These are phyloP conservation scores for Nemania sp. DNA, from an alignment of 2,329 filamentous ascomycete species.

Conservation along the genomic window DNA sequence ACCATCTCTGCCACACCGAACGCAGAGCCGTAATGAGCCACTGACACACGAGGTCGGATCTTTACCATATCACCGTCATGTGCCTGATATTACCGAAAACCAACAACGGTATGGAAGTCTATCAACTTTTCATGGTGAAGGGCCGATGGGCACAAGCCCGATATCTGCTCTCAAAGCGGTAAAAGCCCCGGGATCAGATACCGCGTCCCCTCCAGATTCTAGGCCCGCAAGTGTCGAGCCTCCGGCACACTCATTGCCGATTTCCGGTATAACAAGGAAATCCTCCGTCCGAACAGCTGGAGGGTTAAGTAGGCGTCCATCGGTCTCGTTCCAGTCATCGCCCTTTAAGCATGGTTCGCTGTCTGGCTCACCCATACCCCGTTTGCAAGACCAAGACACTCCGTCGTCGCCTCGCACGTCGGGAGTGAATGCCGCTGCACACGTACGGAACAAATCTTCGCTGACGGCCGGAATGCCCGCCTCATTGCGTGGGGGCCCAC, in stretches of 20 bases:
- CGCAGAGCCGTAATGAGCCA: slow-evolving; percentile 44
- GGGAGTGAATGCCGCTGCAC: slow-evolving; percentile 54
- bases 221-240: slow-evolving; percentile 50
- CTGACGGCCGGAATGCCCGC: slow-evolving; percentile 76
- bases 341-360: slow-evolving; percentile 95
- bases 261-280: slow-evolving; percentile 43
- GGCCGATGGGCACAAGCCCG: slow-evolving; percentile 77
- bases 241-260: slow-evolving; percentile 58
- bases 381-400: slow-evolving; percentile 52
- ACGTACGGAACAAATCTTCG: slow-evolving; percentile 70
- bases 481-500: slow-evolving; percentile 68
- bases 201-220: slow-evolving; percentile 61
- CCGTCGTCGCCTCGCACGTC: slow-evolving; percentile 59
- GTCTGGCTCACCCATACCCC: slow-evolving; percentile 77
- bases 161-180: slow-evolving; percentile 80
- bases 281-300: slow-evolving; percentile 52
- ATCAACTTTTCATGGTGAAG: slow-evolving; percentile 86
- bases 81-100: slow-evolving; percentile 56
- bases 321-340: slow-evolving; percentile 75
- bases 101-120: slow-evolving; percentile 87
- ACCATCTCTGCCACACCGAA: slow-evolving; percentile 69
- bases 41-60: slow-evolving; percentile 66
- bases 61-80: slow-evolving; percentile 66
- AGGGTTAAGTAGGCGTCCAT: slow-evolving; percentile 68
- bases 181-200: slow-evolving; percentile 62